Evolutionary conservation across 768 basidiomycete genomes (phyloP), one percentile per base, ranked within the genome.

Genomic region (Sistotremastrum suecicum): DNA sequence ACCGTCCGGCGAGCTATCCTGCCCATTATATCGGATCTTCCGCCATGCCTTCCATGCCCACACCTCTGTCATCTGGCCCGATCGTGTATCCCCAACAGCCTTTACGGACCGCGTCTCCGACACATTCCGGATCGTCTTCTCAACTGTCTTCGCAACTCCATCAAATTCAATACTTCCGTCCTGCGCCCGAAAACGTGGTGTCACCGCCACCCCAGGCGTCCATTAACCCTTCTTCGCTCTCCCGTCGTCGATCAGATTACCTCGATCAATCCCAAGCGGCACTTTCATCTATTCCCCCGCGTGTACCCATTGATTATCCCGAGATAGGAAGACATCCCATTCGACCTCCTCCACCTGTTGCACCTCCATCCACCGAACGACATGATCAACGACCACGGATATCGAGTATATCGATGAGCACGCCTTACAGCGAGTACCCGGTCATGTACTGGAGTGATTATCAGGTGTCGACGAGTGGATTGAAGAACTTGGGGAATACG

Each of bases 401-500:
- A 30, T 48, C 61, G 42, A 59, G 20, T 20, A 20, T 20, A 20
- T 20, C 20, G 20, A 20, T 20, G 20, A 20, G 20, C 20, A 20
- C 30, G 4, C 44, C 32, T 41, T 35, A 43, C 39, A 38, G 29
- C 30, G 78, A 82, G 40, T 91, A 85, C 57, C 83, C 85, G 3
- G 79, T 89, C 20, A 69, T 69, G 4, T 92, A 84, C 60, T 97
- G 91, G 91, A 63, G 71, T 9, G 86, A 91, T 58, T 67, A 76
- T 37, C 75, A 81, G 50, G 78, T 91, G 45, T 83, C 81, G 28
- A 78, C 78, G 12, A 78, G 80, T 0, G 94, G 94, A 3, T 61
- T 99, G 58, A 92, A 92, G 74, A 99, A 99, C 59, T 58, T 98
- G 49, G 82, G 85, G 11, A 98, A 97, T 60, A 99, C 95, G 5